Conservation (phyloP, 2,329 filamentous ascomycete species). For the Calonectria pteridis region DNA sequence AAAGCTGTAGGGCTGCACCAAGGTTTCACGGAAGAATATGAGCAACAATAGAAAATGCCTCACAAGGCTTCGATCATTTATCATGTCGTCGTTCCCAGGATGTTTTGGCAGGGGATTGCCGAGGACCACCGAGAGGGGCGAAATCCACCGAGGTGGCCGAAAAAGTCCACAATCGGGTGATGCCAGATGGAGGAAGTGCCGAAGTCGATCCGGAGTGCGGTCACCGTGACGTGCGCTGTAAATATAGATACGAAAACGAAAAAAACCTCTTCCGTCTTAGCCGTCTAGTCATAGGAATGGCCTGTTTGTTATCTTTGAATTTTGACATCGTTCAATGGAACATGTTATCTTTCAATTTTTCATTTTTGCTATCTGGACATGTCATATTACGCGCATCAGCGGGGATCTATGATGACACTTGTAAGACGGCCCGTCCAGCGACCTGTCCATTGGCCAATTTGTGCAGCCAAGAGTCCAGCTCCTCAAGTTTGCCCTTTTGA, state of each 20-base stretch:
- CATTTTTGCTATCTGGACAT: not conserved
- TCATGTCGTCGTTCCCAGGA: not conserved
- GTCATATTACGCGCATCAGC: not conserved
- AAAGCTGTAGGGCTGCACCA: not conserved
- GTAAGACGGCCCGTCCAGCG: conserved; percentile 39
- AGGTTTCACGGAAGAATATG: not conserved
- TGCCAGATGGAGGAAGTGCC: not conserved
- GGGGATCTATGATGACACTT: conserved; percentile 28
- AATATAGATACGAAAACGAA: not conserved
- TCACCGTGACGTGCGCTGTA: not conserved
- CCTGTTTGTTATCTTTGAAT: not conserved
- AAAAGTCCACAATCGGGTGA: not conserved
- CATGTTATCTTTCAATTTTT: not conserved
- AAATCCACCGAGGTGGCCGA: not conserved
- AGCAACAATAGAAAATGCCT: not conserved
- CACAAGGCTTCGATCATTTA: not conserved
- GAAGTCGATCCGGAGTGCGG: not conserved
- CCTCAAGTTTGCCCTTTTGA: conserved; percentile 40
- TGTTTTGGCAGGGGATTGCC: not conserved
- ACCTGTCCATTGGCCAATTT: conserved; percentile 39
- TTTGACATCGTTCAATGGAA: no score
- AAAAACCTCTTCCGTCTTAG: not conserved
- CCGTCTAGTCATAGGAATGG: not conserved
- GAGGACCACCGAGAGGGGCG: not conserved
- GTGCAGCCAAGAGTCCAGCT: conserved; percentile 38